Percentiles rank a stretch among this genome's conserved stretches.
Evolutionary conservation across 345 rosid genomes (phyloP).

Genomic region (Cardamine occulta): DNA sequence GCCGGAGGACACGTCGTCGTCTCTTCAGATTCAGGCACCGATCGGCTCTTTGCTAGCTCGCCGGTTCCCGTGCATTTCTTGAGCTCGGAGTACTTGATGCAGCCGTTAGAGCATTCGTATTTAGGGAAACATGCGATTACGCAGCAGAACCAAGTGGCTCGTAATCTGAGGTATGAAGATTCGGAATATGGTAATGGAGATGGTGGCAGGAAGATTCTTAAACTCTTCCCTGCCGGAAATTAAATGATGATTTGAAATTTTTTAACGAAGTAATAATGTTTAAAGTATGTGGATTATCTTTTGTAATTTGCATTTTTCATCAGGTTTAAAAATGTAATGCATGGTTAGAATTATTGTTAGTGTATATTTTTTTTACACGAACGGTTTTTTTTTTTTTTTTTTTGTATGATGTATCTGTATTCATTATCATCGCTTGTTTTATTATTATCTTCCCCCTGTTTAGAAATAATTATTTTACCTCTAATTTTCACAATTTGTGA

Average conservation of each 20-base stretch:
- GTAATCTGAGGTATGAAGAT: constrained; percentile 38
- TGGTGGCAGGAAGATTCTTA: constrained; percentile 37
- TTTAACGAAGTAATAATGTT: constrained; percentile 12
- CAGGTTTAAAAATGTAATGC: constrained; percentile 30
- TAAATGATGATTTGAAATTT: neutral
- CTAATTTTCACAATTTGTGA: neutral
- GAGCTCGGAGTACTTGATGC: constrained; percentile 31
- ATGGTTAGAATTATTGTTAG: constrained; percentile 7
- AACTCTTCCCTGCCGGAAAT: constrained; percentile 38
- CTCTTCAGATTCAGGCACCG: constrained; percentile 56
- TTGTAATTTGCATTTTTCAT: constrained; percentile 13
- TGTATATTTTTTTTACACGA: constrained; percentile 12
- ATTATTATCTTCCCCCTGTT: neutral
- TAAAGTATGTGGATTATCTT: constrained; percentile 11
- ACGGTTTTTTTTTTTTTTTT: neutral
- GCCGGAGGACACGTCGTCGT: constrained; percentile 58
- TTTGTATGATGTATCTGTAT: constrained; percentile 12
- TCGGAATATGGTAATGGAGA: constrained; percentile 25
- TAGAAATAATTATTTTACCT: neutral
- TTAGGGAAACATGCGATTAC: constrained; percentile 17
- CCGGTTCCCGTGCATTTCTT: constrained; percentile 44
- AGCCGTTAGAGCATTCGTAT: constrained; percentile 18
- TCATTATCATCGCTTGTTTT: neutral
- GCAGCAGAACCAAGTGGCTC: constrained; percentile 34
- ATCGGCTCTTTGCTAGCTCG: constrained; percentile 52